Base-by-base conservation (phyloP, 495 filamentous ascomycete genomes). In the Polyplosphaeria fusca region DNA sequence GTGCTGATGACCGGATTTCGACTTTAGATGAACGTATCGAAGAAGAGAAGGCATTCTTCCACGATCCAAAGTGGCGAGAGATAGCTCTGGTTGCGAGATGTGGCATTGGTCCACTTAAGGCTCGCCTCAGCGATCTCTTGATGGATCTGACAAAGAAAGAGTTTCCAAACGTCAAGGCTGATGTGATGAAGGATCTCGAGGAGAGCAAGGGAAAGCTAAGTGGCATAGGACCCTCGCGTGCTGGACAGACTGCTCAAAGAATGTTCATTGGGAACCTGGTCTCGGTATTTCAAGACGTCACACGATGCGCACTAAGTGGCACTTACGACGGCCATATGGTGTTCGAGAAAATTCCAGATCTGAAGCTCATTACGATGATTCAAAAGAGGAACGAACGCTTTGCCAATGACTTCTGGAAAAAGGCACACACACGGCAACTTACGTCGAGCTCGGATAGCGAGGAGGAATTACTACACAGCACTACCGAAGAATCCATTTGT, bases 1-100 rank as follows among this genome's bases (percentile, higher is more conserved):
- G 79, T 2, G 47, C 47, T 7, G 47, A 50, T 23, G 47, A 50
- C 18, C 7, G 7, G 14, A 7, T 26, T 16, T 7, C 43, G 22
- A 48, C 46, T 48, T 30, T 48, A 24, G 3, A 3, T 35, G 24
- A 48, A 5, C 13, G 46, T 12, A 5, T 48, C 27, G 46, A 4
- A 4, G 3, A 48, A 16, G 46, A 48, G 27, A 48, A 35, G 18
- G 46, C 14, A 5, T 48, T 48, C 46, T 48, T 48, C 22, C n/a
- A 35, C 11, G 22, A 48, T 3, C 46, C 46, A 4, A 19, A 5
- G 11, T 48, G 46, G 46, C 24, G 24, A 3, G 24, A 30, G 19
- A 30, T 48, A 35, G 46, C 23, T 4, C 3, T 5, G 3, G 3
- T 18, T 3, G 22, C 14, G 11, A 30, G 27, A 18, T 48, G 46